phyloP scores from a whole-genome alignment of 2,329 filamentous ascomycete genomes.

The Myrmaecium sp. region DNA sequence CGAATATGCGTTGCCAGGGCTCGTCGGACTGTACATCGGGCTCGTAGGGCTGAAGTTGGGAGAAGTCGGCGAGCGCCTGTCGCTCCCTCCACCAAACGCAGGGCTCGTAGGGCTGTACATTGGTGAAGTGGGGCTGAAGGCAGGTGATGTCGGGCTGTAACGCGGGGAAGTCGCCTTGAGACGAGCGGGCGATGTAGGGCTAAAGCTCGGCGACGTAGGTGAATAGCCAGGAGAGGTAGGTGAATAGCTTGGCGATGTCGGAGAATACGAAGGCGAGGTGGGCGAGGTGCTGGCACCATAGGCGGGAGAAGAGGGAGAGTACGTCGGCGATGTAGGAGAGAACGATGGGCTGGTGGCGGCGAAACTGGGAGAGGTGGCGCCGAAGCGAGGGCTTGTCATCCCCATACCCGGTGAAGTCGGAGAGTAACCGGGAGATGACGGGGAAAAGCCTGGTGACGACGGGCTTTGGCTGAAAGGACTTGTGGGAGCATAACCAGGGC shows the following conservation, averaged over 20 bases:
- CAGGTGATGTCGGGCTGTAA: slow-evolving; percentile 40
- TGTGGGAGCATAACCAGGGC: slow-evolving; percentile 49
- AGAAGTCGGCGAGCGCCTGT: slow-evolving; percentile 30
- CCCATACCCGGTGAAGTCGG: slow-evolving; percentile 39
- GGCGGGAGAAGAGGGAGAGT: slow-evolving; percentile 36
- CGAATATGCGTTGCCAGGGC: slow-evolving; percentile 36
- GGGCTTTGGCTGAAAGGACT: slow-evolving; percentile 53
- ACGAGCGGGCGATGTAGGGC: slow-evolving; percentile 38
- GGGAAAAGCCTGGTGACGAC: slow-evolving; percentile 21
- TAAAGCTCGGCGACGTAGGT: slow-evolving; percentile 43
- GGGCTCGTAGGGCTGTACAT: slow-evolving; percentile 39
- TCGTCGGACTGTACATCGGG: slow-evolving; percentile 56
- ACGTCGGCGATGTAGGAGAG: slow-evolving; percentile 52
- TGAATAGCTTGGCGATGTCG: slow-evolving; percentile 35
- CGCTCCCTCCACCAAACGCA: slow-evolving; percentile 17
- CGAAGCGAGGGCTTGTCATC: slow-evolving; percentile 36
- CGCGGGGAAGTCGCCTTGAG: slow-evolving; percentile 22
- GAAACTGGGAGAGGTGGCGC: slow-evolving; percentile 5
- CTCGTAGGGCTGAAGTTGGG: no score
- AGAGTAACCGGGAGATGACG: slow-evolving; percentile 39
- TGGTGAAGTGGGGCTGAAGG: slow-evolving; percentile 36
- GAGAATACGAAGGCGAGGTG: slow-evolving; percentile 36
- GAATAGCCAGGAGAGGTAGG: slow-evolving; percentile 31
- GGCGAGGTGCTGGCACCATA: slow-evolving; percentile 39
- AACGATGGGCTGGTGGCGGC: slow-evolving; percentile 44